Base-by-base conservation (phyloP, 208 protist genomes). In the Crithidia brevicula region DNA sequence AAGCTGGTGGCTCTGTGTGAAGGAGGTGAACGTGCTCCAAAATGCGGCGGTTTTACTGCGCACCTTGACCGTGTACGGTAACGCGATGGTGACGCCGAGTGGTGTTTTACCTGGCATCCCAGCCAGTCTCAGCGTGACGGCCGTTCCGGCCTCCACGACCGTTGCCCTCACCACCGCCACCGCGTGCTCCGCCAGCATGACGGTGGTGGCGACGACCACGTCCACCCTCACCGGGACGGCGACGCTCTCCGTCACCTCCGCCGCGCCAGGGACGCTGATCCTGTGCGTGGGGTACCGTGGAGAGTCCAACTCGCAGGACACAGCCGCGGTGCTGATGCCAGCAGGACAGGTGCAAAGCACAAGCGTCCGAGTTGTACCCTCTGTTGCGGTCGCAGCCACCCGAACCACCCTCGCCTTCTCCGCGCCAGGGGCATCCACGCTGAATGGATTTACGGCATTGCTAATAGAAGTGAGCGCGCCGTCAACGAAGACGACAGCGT, bases 261-360 rank as follows among this genome's bases (percentile, higher is more conserved):
- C 1, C 11, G 46, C 30, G 30, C n/a, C 23, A 4, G 71, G 52
- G 11, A 52, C 43, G 9, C 69, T 92, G 22, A 49, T 59, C 5
- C 59, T 89, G 18, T 92, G 86, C 72, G 86, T 81, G 5, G 83
- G 74, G 22, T 92, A 89, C 76, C 45, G 40, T 2, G 83, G 80
- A 7, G 81, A 75, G 60, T 18, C 43, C 7, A 68, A 77, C 18
- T 66, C 51, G n/a, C 51, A 56, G 22, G 38, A 71, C 9, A 77
- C 72, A 18, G 53, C 65, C 27, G 50, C 75, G 13, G 46, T 66
- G 30, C 34, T 82, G 28, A 51, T 80, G 36, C 8, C 54, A 15
- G 76, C 68, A 23, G 77, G 81, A 7, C 27, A 30, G 20, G 15
- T 86, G 9, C 2, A 2, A 8, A 74, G 67, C 38, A 43, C 72